phyloP scores from a whole-genome alignment of 2,329 filamentous ascomycete species.

The Colletotrichum tropicale region DNA sequence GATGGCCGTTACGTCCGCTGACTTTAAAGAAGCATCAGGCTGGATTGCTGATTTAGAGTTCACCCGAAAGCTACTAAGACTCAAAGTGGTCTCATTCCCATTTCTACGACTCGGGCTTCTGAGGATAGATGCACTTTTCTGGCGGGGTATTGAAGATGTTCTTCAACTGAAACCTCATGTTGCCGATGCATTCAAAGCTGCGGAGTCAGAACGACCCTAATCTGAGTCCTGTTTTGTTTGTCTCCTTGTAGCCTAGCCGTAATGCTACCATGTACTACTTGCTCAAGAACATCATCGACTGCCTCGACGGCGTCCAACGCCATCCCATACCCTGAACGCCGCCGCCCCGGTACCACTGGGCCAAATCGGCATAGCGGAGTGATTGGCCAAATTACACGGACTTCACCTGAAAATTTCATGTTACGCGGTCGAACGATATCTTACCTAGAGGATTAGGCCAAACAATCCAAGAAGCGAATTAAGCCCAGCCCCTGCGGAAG shows the following conservation, averaged over 20 bases:
- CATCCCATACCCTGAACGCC: constrained; percentile 32
- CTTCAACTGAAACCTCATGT: constrained; percentile 22
- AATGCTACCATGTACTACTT: neutral
- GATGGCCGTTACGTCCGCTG: constrained; percentile 3
- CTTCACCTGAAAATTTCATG: neutral
- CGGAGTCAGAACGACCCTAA: neutral
- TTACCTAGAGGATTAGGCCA: neutral
- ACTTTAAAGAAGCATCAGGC: constrained; percentile 4
- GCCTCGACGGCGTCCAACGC: constrained; percentile 37
- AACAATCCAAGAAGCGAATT: neutral
- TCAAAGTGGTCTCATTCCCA: constrained; percentile 22
- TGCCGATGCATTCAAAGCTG: neutral
- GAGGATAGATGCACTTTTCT: constrained; percentile 25
- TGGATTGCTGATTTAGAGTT: constrained; percentile 20
- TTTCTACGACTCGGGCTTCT: constrained; percentile 23
- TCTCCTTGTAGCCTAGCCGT: neutral
- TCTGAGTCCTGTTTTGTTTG: neutral
- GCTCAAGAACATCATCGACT: constrained; percentile 29
- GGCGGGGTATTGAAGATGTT: constrained; percentile 23
- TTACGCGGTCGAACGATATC: neutral
- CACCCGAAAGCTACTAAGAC: constrained; percentile 15
- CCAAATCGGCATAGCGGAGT: neutral
- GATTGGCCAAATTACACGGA: neutral
- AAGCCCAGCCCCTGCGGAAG: neutral
- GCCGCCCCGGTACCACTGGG: neutral